Percentiles rank a stretch among this genome's conserved stretches.
Conservation (phyloP, 148 eudicot species). For the Camellia granthamiana region DNA sequence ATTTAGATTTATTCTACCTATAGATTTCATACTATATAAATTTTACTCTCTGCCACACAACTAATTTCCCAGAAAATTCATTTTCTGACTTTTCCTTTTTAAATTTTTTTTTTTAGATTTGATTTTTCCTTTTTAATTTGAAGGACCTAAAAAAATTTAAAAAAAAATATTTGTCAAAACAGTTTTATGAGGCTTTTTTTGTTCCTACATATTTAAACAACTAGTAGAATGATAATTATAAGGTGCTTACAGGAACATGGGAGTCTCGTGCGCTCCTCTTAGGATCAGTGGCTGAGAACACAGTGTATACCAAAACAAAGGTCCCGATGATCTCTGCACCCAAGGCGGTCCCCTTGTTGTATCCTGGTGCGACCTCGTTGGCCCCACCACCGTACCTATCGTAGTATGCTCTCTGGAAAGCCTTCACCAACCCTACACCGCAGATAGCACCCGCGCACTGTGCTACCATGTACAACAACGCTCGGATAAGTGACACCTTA, state of each 20-base stretch:
- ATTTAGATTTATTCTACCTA: too few relatives aligned
- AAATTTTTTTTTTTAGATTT: too few relatives aligned
- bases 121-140: too few relatives aligned
- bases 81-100: too few relatives aligned
- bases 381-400: conserved; percentile 63
- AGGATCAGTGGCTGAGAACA: conserved; percentile 72
- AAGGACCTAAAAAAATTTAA: too few relatives aligned
- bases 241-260: conserved; percentile 61
- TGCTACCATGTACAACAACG: conserved; percentile 57
- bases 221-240: background rate
- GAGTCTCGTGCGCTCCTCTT: conserved; percentile 72
- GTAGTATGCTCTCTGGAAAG: conserved; percentile 48
- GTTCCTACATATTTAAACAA: too few relatives aligned
- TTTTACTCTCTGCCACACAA: too few relatives aligned
- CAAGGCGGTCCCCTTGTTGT: conserved; percentile 59
- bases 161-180: too few relatives aligned
- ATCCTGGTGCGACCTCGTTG: conserved; percentile 48
- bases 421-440: conserved; percentile 73
- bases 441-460: conserved; percentile 70
- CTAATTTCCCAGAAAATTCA: too few relatives aligned
- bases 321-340: conserved; percentile 80
- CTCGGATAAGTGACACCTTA: conserved; percentile 60
- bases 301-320: conserved; percentile 71
- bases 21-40: too few relatives aligned
- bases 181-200: too few relatives aligned